phyloP scores from a whole-genome alignment of 1,139 yeast species.

The Pneumocystis murina region DNA sequence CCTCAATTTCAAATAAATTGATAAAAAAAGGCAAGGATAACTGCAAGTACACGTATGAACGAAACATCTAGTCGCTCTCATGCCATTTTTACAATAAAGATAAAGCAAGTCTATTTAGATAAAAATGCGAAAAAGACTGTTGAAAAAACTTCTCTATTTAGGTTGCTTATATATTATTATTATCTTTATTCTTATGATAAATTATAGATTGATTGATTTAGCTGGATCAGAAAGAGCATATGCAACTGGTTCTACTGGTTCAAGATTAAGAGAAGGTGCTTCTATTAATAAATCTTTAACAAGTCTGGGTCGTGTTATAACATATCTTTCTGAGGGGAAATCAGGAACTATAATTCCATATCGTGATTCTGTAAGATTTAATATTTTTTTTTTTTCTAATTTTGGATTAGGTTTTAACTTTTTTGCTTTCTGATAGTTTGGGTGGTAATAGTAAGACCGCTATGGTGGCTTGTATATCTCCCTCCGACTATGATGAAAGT shows the following conservation, averaged over 20 bases:
- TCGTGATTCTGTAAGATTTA: conserved; percentile 40
- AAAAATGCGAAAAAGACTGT: conserved; percentile 30
- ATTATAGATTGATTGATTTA: conserved; percentile 45
- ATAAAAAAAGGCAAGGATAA: conserved; percentile 35
- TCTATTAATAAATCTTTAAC: conserved; percentile 62
- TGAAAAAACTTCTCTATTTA: conserved; percentile 22
- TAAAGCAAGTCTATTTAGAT: conserved; percentile 41
- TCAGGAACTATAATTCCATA: conserved; percentile 38
- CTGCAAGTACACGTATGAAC: conserved; percentile 58
- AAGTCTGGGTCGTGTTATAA: conserved; percentile 61
- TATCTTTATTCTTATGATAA: not conserved
- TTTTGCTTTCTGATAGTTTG: conserved; percentile 1
- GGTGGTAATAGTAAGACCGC: conserved; percentile 33
- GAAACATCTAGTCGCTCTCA: conserved; percentile 62
- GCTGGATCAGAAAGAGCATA: conserved; percentile 68
- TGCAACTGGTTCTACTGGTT: conserved; percentile 50
- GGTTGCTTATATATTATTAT: not conserved
- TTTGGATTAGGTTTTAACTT: not conserved
- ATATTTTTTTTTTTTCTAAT: not conserved
- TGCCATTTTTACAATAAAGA: conserved; percentile 51
- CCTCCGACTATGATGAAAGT: conserved; percentile 53
- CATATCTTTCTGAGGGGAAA: conserved; percentile 35
- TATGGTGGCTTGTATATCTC: conserved; percentile 64
- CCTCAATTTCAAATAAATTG: conserved; percentile 15
- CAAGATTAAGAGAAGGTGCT: conserved; percentile 56